Evolutionary conservation across 1,284 basidiomycete species (phyloP).

Genomic region (Naganishia albida): DNA sequence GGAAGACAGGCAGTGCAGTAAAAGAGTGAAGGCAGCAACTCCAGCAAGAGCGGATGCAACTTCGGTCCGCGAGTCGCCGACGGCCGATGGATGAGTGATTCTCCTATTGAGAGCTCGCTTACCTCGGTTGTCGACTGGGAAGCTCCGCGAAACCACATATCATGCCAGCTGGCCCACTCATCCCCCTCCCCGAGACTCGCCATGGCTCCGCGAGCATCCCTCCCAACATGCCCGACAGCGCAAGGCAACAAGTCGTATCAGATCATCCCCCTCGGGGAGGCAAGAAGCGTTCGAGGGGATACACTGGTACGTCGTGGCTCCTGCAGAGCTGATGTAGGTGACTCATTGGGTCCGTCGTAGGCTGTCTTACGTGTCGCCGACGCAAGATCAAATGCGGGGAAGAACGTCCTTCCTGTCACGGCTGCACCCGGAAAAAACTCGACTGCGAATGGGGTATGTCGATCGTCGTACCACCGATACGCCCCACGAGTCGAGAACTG

Average conservation of each 20-base stretch:
- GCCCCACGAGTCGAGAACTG: too few relatives aligned
- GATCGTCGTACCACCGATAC: background rate
- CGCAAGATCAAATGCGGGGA: conserved; percentile 17
- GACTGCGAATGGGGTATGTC: conserved; percentile 19
- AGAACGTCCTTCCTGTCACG: conserved; percentile 6
- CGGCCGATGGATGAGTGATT: background rate
- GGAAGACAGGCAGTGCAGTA: too few relatives aligned
- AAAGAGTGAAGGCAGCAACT: too few relatives aligned
- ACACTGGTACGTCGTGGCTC: conserved; percentile 1
- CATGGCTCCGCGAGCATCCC: background rate
- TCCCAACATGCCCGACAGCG: too few relatives aligned
- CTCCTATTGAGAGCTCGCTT: background rate
- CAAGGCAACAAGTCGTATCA: too few relatives aligned
- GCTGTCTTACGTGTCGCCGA: conserved; percentile 11
- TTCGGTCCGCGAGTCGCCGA: conserved; percentile 1
- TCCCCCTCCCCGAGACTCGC: background rate
- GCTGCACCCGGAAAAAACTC: conserved; percentile 1
- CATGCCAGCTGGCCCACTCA: background rate
- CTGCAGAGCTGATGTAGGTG: background rate
- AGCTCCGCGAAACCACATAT: too few relatives aligned
- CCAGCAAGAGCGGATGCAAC: background rate
- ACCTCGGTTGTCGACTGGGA: too few relatives aligned
- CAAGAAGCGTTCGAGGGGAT: conserved; percentile 5
- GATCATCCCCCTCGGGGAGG: background rate
- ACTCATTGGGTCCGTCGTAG: background rate